Percentiles rank a stretch among this genome's conserved stretches.
phyloP scores from a whole-genome alignment of 805 yeast genomes.

The Candida insectalens region DNA sequence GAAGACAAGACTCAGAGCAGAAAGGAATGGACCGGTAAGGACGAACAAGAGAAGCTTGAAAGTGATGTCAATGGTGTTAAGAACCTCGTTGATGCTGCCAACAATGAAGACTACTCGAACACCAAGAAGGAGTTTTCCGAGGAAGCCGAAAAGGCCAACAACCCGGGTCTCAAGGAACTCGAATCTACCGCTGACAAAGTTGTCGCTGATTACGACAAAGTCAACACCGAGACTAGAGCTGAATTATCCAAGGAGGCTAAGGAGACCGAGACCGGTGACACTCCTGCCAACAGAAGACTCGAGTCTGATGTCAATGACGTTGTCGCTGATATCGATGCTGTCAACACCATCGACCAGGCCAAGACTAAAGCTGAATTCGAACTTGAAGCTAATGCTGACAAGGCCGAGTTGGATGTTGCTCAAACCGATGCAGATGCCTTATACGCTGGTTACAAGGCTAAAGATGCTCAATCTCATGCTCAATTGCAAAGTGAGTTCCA shows the following conservation, averaged over 20 bases:
- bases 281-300: not conserved
- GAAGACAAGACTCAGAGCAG: not conserved
- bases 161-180: not conserved
- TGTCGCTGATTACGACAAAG: not conserved
- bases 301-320: not conserved
- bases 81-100: not conserved
- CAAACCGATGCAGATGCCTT: conserved; percentile 3
- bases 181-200: not conserved
- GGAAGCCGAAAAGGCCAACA: not conserved
- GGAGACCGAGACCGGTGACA: not conserved
- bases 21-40: not conserved
- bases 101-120: not conserved
- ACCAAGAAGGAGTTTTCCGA: not conserved
- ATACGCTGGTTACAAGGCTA: not conserved
- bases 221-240: not conserved
- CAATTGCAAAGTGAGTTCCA: not conserved
- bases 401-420: conserved; percentile 1
- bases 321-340: not conserved
- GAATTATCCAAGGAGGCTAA: not conserved
- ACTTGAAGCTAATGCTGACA: not conserved
- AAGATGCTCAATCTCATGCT: not conserved
- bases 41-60: conserved; percentile 1
- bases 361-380: not conserved
- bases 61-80: not conserved
- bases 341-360: not conserved